These are phyloP conservation scores for Thalia dealbata DNA, from an alignment of 176 grass and related monocot species.

Conservation along the genomic window DNA sequence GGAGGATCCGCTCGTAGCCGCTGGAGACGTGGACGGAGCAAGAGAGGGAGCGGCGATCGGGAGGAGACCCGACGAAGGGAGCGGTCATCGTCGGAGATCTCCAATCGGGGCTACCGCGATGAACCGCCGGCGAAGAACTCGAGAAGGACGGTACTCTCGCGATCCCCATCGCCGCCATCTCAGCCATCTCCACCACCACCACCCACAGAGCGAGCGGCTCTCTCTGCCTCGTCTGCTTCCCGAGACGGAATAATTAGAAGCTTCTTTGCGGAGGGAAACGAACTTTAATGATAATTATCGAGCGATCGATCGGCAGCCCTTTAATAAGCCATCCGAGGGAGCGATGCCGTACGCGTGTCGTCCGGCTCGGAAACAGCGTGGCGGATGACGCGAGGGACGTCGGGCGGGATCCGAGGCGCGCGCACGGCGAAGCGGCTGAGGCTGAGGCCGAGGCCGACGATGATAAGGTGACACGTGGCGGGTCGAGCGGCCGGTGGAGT, in stretches of 20 bases:
- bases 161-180: constrained; percentile 31
- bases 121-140: neutral
- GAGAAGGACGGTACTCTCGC: neutral
- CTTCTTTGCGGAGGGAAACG: neutral
- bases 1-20: neutral
- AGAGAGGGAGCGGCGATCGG: neutral
- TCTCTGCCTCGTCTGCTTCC: neutral
- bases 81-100: neutral
- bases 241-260: neutral
- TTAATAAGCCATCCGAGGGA: neutral
- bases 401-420: neutral
- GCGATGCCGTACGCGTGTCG: neutral
- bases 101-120: constrained; percentile 9
- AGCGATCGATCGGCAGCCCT: neutral
- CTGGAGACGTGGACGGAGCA: constrained; percentile 21
- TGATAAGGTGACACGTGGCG: neutral
- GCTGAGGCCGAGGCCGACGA: neutral
- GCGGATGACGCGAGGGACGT: accelerated
- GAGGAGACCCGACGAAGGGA: neutral
- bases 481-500: neutral
- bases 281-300: neutral
- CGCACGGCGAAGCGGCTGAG: too few relatives aligned
- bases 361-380: too few relatives aligned
- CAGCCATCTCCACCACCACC: too few relatives aligned
- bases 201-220: neutral